Evolutionary conservation across 305 asterid species (phyloP).

Genomic region (Solanum hybrid): DNA sequence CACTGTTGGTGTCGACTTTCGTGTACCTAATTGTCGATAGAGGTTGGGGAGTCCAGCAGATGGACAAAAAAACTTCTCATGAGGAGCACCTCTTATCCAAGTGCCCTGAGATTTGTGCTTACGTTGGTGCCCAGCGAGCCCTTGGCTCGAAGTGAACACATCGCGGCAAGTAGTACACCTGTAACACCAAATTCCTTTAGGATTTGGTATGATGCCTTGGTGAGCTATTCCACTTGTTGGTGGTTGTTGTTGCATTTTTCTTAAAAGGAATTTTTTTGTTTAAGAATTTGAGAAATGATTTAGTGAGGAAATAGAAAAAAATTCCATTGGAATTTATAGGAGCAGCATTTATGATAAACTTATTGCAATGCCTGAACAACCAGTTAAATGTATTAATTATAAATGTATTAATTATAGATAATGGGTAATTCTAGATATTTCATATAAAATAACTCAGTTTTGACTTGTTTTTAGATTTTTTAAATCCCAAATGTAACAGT

Average conservation of each 20-base stretch:
- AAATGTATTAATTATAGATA: not conserved
- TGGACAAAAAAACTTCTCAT: not conserved
- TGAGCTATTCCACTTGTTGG: not conserved
- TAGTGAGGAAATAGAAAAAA: not conserved
- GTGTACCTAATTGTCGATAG: not conserved
- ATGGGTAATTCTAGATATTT: not conserved
- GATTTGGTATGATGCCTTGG: not conserved
- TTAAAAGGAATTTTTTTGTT: not conserved
- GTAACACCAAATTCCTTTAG: not conserved
- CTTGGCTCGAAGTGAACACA: not conserved
- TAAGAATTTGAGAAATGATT: not conserved
- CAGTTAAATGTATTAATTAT: not conserved
- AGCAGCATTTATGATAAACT: not conserved
- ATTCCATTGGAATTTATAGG: not conserved
- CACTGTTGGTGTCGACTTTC: not conserved
- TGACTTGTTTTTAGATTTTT: not conserved
- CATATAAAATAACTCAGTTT: not conserved
- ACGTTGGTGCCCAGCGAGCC: not conserved
- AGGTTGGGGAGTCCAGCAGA: not conserved
- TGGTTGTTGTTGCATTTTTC: not conserved
- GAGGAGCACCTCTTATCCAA: not conserved
- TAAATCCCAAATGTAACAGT: not conserved
- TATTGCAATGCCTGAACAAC: not conserved
- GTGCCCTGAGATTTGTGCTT: not conserved
- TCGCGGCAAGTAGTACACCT: not conserved